Percentiles rank a stretch among this genome's conserved stretches.
phyloP scores from a whole-genome alignment of 176 grass and related monocot species.

The Puccinellia tenuiflora region DNA sequence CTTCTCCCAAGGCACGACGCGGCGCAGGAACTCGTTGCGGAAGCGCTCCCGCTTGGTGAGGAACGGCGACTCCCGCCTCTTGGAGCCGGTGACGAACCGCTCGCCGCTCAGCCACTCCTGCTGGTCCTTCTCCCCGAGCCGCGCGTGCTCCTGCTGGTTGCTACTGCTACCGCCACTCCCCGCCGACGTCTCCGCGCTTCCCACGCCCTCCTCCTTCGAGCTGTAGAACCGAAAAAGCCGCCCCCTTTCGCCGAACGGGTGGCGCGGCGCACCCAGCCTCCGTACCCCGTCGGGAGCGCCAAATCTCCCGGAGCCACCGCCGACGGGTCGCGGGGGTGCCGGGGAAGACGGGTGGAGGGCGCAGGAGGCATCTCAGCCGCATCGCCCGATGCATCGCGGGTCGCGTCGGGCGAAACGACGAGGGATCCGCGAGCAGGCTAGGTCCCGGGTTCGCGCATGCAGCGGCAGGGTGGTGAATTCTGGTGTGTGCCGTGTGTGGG shows the following conservation, averaged over 20 bases:
- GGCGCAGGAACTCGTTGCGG: constrained; percentile 75
- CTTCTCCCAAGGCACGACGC: constrained; percentile 72
- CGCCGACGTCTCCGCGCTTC: constrained; percentile 39
- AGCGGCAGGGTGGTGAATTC: not conserved
- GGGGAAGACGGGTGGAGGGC: not conserved
- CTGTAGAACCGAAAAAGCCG: constrained; percentile 48
- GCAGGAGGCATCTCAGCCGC: constrained; percentile 27
- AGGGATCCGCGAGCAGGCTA: constrained; percentile 18
- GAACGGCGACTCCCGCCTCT: constrained; percentile 60
- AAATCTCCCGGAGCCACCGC: not conserved
- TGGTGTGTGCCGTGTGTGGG: not conserved
- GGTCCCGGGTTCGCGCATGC: constrained; percentile 8
- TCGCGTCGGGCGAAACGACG: constrained; percentile 10
- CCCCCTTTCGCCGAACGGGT: not conserved
- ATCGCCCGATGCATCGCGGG: constrained; percentile 27
- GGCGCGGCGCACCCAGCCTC: not conserved
- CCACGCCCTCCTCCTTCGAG: constrained; percentile 65
- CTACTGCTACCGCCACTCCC: constrained; percentile 2
- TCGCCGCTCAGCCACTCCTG: constrained; percentile 78
- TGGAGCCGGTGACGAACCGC: constrained; percentile 57
- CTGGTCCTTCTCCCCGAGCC: constrained; percentile 85
- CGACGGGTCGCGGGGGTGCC: not conserved
- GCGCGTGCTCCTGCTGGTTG: constrained; percentile 63
- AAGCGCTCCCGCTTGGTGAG: constrained; percentile 74
- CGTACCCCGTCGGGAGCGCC: not conserved